A percentile compares a stretch with the other conserved stretches of the same genome.
Conservation (phyloP, 2,329 filamentous ascomycete genomes). For the Scedosporium dehoogii region DNA sequence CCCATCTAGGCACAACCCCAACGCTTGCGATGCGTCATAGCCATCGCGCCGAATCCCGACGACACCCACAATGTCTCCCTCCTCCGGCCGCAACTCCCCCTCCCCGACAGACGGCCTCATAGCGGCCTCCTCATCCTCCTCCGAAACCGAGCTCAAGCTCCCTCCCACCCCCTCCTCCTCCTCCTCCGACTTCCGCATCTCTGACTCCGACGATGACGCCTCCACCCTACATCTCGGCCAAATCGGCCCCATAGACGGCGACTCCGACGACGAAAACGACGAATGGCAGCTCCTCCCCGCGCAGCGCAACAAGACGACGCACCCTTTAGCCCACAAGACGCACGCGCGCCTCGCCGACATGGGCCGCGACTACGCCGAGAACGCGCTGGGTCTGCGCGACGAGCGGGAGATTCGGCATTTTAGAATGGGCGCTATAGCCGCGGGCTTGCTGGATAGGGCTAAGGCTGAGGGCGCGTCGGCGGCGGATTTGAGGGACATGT, state of each 20-base stretch:
- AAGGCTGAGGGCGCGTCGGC: not conserved
- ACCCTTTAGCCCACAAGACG: not conserved
- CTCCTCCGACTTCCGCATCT: not conserved
- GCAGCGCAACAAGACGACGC: not conserved
- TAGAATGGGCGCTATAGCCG: not conserved
- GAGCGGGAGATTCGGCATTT: constrained; percentile 2
- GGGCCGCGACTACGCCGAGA: constrained; percentile 1
- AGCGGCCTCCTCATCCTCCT: not conserved
- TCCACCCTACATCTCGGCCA: not conserved
- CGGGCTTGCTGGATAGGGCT: not conserved
- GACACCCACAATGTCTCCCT: not conserved
- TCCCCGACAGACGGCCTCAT: not conserved
- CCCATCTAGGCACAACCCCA: too few relatives aligned
- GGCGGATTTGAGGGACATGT: not conserved
- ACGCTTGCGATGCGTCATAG: not conserved
- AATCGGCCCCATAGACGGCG: not conserved
- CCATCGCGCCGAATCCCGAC: not conserved
- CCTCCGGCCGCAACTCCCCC: not conserved
- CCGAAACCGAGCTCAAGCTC: not conserved
- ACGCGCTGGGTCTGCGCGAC: not conserved
- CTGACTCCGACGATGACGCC: not conserved
- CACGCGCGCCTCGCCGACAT: not conserved
- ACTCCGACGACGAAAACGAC: constrained; percentile 3
- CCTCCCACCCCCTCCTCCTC: not conserved
- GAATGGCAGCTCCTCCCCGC: constrained; percentile 2